phyloP scores from a whole-genome alignment of 2,329 filamentous ascomycete genomes.

The Fusarium odoratissimum region DNA sequence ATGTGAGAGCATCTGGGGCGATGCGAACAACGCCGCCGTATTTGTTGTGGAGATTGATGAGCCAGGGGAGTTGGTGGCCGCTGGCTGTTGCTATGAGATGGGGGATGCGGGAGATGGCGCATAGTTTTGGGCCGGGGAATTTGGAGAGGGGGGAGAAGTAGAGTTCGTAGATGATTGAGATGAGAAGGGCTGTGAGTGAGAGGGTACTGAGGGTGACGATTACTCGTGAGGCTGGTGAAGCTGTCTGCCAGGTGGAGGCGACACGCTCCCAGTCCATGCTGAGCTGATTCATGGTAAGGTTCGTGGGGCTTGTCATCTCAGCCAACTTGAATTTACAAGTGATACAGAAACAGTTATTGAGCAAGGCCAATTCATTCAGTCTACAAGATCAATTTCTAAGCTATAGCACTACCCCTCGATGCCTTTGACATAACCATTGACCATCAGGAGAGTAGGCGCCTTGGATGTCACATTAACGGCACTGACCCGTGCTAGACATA shows the following conservation, averaged over 20 bases:
- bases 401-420: not conserved
- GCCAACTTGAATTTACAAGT: accelerated
- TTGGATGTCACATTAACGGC: not conserved
- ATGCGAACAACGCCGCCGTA: not conserved
- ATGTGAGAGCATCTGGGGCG: not conserved
- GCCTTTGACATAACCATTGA: not conserved
- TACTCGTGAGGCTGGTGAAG: not conserved
- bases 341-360: too few relatives aligned
- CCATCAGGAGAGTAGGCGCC: not conserved
- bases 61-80: constrained; percentile 1
- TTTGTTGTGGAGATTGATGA: not conserved
- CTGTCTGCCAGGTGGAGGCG: not conserved
- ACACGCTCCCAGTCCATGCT: not conserved
- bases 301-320: not conserved
- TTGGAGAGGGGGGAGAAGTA: not conserved
- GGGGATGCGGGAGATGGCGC: not conserved
- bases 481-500: accelerated
- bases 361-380: not conserved
- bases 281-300: not conserved
- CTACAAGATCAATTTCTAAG: not conserved
- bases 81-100: not conserved
- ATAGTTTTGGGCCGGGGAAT: not conserved
- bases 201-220: not conserved
- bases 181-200: not conserved
- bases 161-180: not conserved